Evolutionary conservation across 306 rosid species (phyloP), one percentile per base, ranked within the genome.

Genomic region (Ziziphus jujuba): DNA sequence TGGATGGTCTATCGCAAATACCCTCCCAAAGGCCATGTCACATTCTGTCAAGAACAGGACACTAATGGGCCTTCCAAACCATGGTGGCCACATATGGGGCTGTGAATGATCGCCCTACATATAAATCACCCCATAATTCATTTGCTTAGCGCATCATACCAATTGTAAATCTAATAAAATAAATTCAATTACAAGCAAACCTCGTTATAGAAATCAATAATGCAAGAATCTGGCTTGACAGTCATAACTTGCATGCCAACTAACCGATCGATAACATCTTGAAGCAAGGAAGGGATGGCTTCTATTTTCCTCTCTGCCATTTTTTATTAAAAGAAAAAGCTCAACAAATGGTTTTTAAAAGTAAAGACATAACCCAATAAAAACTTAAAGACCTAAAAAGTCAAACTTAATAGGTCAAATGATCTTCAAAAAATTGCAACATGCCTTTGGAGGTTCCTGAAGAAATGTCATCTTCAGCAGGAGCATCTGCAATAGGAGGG

Each of bases 81-180:
- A 90, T 45, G 72, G 47, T 0, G 96, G 97, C 85, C 87, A 93
- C 49, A 21, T 75, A 81, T 86, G 49, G 56, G 97, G 99, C 68
- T 87, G 91, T 57, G 99, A 90, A 72, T 90, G 92, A 77, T 93
- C 99, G 72, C 97, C 97, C 99, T 93, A 63, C 24, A 63, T n/a
- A 59, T 73, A 58, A 81, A 12, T 68, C 69, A 59, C 62, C 56
- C 77, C 23, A 75, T 67, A 57, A 75, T 57, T 64, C 44, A 45
- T 55, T 43, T n/a, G 38, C 68, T 76, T 53, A 73, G 79, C 59
- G 63, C 59, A 72, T 36, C 15, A 22, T 14, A 36, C 51, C 45
- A 19, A 54, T 23, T 22, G 23, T 50, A 34, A 59, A 25, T 28
- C 38, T 45, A 59, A 19, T 15, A 25, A 75, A 28, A 28, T 38